These are phyloP conservation scores for Rhododendron simsii DNA, from an alignment of 148 eudicot genomes.

Conservation along the genomic window DNA sequence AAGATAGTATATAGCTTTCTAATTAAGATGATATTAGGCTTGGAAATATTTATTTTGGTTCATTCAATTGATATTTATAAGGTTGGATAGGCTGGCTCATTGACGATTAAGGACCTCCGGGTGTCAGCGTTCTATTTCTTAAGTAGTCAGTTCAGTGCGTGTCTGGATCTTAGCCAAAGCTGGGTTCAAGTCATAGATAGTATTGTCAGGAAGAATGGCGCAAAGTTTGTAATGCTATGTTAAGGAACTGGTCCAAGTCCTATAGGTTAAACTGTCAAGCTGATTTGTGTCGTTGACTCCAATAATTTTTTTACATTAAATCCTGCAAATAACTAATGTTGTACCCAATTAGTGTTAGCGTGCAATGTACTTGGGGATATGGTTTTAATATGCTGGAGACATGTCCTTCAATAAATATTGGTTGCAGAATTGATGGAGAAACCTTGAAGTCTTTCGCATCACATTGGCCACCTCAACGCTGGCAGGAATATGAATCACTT, in stretches of 20 bases:
- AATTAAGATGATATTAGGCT: neutral
- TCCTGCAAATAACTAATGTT: neutral
- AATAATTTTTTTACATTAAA: neutral
- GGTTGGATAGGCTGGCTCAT: neutral
- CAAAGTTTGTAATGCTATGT: neutral
- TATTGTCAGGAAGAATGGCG: neutral
- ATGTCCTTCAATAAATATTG: slow-evolving; percentile 7
- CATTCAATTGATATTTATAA: neutral
- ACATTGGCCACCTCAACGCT: slow-evolving; percentile 84
- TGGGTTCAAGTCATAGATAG: neutral
- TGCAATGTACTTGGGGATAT: neutral
- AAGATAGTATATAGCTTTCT: neutral
- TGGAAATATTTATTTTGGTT: neutral
- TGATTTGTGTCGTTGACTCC: neutral
- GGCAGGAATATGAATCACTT: slow-evolving; percentile 93
- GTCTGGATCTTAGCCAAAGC: neutral
- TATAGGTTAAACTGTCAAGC: neutral
- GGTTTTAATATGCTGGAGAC: neutral
- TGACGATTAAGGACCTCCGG: neutral
- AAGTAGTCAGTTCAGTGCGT: neutral
- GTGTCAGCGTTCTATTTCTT: neutral
- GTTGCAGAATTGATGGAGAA: slow-evolving; percentile 76
- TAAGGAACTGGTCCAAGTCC: neutral
- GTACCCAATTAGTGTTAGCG: neutral
- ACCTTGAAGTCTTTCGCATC: slow-evolving; percentile 54